These are phyloP conservation scores for Phytophthora vignae DNA, from an alignment of 352 stramenopile genomes.

Conservation along the genomic window DNA sequence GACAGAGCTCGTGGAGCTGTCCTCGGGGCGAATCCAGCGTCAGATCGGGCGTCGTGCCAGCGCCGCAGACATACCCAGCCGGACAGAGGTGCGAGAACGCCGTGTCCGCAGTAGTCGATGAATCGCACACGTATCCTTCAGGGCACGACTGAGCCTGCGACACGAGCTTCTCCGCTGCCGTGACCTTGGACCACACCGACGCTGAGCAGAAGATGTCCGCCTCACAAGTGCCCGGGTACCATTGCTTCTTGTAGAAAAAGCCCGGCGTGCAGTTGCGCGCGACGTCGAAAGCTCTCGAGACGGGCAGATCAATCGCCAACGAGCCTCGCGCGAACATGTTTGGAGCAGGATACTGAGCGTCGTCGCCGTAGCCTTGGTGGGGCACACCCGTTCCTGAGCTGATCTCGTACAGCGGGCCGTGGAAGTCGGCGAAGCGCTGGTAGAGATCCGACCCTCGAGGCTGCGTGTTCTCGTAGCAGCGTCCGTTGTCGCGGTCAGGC, in stretches of 20 bases:
- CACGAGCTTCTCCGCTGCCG: conserved; percentile 38
- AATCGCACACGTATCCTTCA: conserved; percentile 96
- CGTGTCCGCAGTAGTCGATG: conserved; percentile 85
- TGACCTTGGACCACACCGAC: conserved; percentile 36
- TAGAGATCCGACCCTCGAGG: conserved; percentile 91
- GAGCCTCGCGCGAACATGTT: conserved; percentile 91
- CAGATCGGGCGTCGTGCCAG: conserved; percentile 94
- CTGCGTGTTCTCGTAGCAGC: conserved; percentile 96
- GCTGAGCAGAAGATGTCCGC: conserved; percentile 94
- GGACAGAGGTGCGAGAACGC: conserved; percentile 83
- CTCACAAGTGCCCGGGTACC: conserved; percentile 97
- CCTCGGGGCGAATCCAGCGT: conserved; percentile 88
- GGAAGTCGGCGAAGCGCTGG: conserved; percentile 94
- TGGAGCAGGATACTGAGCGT: conserved; percentile 67
- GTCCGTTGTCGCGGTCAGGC: conserved; percentile 67
- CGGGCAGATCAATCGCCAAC: conserved; percentile 86
- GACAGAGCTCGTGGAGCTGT: conserved; percentile 92
- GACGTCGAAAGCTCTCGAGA: conserved; percentile 85
- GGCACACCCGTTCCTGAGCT: conserved; percentile 72
- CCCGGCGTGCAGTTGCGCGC: conserved; percentile 95
- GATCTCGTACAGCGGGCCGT: conserved; percentile 95
- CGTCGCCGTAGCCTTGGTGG: conserved; percentile 95
- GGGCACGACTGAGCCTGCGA: conserved; percentile 92
- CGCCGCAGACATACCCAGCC: conserved; percentile 94
- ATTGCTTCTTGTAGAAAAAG: conserved; percentile 90